phyloP scores from a whole-genome alignment of 2,329 filamentous ascomycete species.

The Orbilia quercus region DNA sequence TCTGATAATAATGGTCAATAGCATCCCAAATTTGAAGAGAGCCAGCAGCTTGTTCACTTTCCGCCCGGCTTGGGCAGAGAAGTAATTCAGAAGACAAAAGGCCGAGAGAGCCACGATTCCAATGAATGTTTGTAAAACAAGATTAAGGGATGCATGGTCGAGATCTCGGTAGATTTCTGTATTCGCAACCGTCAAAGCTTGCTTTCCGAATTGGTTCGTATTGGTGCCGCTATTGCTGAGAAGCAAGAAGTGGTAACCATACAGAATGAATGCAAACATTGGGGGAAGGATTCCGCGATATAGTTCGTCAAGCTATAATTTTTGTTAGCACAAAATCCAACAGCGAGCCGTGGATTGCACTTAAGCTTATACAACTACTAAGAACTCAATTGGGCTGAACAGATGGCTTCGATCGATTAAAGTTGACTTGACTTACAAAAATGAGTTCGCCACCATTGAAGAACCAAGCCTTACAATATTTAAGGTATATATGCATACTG shows the following conservation, averaged over 20 bases:
- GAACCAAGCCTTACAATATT: slow-evolving; percentile 6
- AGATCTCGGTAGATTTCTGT: not conserved
- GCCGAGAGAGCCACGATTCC: not conserved
- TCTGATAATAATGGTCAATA: not conserved
- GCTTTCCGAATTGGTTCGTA: slow-evolving; percentile 1
- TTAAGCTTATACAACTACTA: no score
- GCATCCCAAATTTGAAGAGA: slow-evolving; percentile 1
- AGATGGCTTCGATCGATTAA: not conserved
- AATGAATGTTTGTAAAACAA: slow-evolving; percentile 9
- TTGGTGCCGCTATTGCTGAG: slow-evolving; percentile 7
- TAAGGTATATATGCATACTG: slow-evolving; percentile 14
- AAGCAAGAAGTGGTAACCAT: slow-evolving; percentile 9
- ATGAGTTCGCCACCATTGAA: slow-evolving; percentile 22
- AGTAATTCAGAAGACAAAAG: slow-evolving; percentile 12
- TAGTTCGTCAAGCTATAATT: slow-evolving; percentile 7
- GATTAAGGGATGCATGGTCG: not conserved
- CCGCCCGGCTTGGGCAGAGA: slow-evolving; percentile 8
- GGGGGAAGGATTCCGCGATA: not conserved
- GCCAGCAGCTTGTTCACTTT: not conserved
- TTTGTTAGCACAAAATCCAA: not conserved
- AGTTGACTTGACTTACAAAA: slow-evolving; percentile 10
- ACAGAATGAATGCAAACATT: not conserved
- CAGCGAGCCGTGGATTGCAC: no score
- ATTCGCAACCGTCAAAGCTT: not conserved
- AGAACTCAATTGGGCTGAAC: no score